Base-by-base conservation (phyloP, 2,329 filamentous ascomycete genomes). In the Botrytis porri region DNA sequence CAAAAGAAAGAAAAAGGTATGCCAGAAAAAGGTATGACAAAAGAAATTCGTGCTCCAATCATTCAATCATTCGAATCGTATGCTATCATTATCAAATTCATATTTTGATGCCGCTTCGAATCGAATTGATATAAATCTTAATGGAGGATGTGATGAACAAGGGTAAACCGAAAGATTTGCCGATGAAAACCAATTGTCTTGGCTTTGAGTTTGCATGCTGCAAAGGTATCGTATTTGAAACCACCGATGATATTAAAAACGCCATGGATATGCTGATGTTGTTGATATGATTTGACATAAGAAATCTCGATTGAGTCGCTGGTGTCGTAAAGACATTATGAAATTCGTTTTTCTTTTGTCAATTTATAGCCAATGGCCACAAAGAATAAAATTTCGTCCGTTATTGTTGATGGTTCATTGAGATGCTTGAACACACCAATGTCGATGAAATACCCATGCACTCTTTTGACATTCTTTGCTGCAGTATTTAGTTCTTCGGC, bases 381-480 rank as follows among this genome's bases (percentile, higher is more conserved):
- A 59, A 54, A 43, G 45, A 6, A 6, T 22, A 48, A 60, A 43
- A 25, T 10, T 32, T 48, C 20, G 35, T 41, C 64, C 64, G n/a
- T 32, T 16, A 41, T 22, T 67, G 51, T 32, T 20, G 35, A n/a
- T 54, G 41, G 35, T 60, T 65, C 77, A 80, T 71, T 80, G 79
- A 66, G 78, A 77, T 48, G 93, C 93, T 74, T 92, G 91, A 73
- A 96, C 92, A 82, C 96, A 99, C 96, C 96, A 99, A 84, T 98
- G 97, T 75, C 96, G 91, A 82, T 99, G 96, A 83, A 94, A 98
- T 41, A 96, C 94, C 96, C 96, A 99, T 16, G 96, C 97, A 78
- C 93, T 97, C 86, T 98, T 98, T 84, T 99, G 96, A 83, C 96
- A 99, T 83, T 99, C 96, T 84, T 99, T 99, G 88, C 95, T 98